These are phyloP conservation scores for Coemansia asiatica DNA, from an alignment of 192 early-diverging fungal species.

Conservation along the genomic window DNA sequence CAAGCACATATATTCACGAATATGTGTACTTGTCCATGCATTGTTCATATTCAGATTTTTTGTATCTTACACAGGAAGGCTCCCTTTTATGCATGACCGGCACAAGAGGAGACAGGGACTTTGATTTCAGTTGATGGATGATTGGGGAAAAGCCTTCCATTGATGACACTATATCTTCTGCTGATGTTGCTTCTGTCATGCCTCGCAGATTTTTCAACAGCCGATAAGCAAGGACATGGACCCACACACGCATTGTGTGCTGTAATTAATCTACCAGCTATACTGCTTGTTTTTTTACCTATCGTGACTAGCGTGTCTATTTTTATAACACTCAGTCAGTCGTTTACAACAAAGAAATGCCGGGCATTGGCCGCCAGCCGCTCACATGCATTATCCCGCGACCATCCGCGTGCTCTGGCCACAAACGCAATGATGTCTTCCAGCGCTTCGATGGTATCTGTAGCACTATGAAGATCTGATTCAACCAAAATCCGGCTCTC, in stretches of 20 bases:
- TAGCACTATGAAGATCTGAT: slow-evolving; percentile 66
- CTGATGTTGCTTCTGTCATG: background rate
- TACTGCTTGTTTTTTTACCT: background rate
- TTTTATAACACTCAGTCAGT: background rate
- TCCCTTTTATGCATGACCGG: background rate
- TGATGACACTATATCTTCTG: background rate
- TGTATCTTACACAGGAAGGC: too few relatives aligned
- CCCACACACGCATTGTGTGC: background rate
- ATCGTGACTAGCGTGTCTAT: background rate
- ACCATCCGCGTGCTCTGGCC: slow-evolving; percentile 37
- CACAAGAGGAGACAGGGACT: background rate
- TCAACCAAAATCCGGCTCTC: slow-evolving; percentile 80
- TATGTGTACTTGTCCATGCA: background rate
- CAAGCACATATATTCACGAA: background rate
- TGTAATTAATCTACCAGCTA: background rate
- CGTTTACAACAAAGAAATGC: slow-evolving; percentile 17
- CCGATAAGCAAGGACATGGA: background rate
- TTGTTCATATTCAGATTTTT: background rate
- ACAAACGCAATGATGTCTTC: slow-evolving; percentile 26
- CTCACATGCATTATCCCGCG: slow-evolving; percentile 13
- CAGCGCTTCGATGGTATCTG: slow-evolving; percentile 19
- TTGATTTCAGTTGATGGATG: slow-evolving; percentile 1
- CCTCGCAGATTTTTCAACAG: background rate
- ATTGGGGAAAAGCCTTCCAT: background rate
- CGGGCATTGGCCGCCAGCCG: slow-evolving; percentile 28